Percentiles rank a stretch among this genome's conserved stretches.
phyloP scores from a whole-genome alignment of 176 grass and related monocot species.

The Metroxylon sagu region DNA sequence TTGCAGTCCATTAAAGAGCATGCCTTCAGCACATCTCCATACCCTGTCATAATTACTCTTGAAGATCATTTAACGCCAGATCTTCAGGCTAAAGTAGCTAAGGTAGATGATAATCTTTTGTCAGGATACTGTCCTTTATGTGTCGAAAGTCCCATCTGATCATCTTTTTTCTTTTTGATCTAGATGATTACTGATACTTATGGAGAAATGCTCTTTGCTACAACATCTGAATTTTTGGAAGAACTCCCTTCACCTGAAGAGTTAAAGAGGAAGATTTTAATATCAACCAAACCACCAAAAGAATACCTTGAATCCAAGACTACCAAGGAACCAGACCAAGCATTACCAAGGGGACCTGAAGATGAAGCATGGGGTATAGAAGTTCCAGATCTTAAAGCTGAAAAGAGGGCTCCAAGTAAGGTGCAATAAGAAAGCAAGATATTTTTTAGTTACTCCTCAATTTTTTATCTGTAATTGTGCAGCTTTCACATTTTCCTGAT shows the following conservation, averaged over 20 bases:
- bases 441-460: no score
- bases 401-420: background rate
- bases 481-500: background rate
- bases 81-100: conserved; percentile 64
- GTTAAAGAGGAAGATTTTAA: background rate
- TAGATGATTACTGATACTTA: conserved; percentile 71
- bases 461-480: background rate
- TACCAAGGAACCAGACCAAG: background rate
- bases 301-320: conserved; percentile 9
- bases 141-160: no score
- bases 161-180: background rate
- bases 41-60: conserved; percentile 83
- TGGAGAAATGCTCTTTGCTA: conserved; percentile 9
- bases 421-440: no score
- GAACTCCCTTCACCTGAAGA: conserved; percentile 1
- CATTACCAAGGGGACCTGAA: background rate
- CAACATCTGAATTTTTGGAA: conserved; percentile 1
- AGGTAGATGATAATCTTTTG: conserved; percentile 21
- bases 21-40: conserved; percentile 53
- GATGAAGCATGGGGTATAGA: background rate
- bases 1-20: conserved; percentile 53
- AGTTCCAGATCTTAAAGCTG: background rate
- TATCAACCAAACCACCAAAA: conserved; percentile 16
- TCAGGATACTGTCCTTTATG: no score
- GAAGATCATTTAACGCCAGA: conserved; percentile 70